Evolutionary conservation across 129 eudicot genomes (phyloP), one percentile per base, ranked within the genome.

Genomic region (Flaveria robusta): DNA sequence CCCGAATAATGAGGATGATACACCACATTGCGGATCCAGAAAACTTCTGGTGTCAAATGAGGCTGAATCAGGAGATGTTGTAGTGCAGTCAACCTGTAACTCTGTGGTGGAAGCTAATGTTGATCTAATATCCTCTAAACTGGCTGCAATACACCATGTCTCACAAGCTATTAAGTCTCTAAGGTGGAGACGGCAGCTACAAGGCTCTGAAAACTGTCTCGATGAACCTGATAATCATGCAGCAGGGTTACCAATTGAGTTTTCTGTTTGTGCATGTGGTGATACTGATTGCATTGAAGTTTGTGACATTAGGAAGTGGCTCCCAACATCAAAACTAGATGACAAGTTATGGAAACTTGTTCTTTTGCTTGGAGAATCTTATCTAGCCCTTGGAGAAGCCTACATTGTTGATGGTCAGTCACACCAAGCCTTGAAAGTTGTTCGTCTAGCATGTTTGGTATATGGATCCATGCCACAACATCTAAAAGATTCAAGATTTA

Each of bases 381-480:
- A 95, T 89, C 73, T 95, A 82, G 91, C 94, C 34, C 92, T 95
- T 51, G 99, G 92, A 37, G 86, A 91, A 81, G 97, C 97, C 19
- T 95, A 95, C 74, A 85, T 83, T 81, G 89, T 91, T 52, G 87
- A 89, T 64, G 82, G 88, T 68, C 99, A 95, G 78, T 74, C 92
- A 71, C 76, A 83, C 58, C 99, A 85, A 82, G 90, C 91, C 26
- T 77, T 95, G 72, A 91, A 89, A 82, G 88, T 95, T 63, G 88
- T 95, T 50, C 91, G 89, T 56, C 51, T 87, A 56, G 97, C 99
- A 3, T 91, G 96, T 82, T 73, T 90, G 64, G 92, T 95, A 68
- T 95, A 95, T 71, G 99, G 97, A 5, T 95, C 99, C 70, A 86
- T 95, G 97, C 99, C 99, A 11, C 99, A 91, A 70, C 87, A 84